A percentile compares a stretch with the other conserved stretches of the same genome.
These are phyloP conservation scores for Diversispora epigaea DNA, from an alignment of 192 early-diverging fungal species.

Conservation along the genomic window DNA sequence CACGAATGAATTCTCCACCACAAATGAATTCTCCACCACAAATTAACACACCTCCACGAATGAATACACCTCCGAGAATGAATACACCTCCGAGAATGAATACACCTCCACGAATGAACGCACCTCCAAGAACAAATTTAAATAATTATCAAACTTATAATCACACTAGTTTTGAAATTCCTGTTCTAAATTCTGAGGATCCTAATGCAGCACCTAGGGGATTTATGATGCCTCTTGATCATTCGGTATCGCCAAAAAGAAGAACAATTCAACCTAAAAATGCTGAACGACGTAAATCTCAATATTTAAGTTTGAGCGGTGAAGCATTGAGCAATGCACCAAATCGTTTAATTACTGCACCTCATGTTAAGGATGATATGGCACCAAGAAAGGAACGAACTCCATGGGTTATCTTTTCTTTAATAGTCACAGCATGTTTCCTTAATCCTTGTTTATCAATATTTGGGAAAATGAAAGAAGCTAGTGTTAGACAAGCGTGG, in stretches of 20 bases:
- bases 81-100: too few species aligned
- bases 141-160: too few species aligned
- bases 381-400: constrained; percentile 15
- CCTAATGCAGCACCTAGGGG: constrained; percentile 3
- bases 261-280: constrained; percentile 24
- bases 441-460: constrained; percentile 21
- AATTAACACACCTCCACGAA: too few species aligned
- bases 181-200: neutral
- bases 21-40: too few species aligned
- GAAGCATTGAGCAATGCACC: neutral
- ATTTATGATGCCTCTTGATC: constrained; percentile 21
- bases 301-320: neutral
- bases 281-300: neutral
- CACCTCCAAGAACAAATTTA: neutral
- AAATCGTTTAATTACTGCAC: neutral
- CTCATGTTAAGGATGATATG: constrained; percentile 31
- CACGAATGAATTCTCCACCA: neutral
- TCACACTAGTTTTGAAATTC: neutral
- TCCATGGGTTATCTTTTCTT: constrained; percentile 30
- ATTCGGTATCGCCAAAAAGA: neutral
- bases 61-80: neutral
- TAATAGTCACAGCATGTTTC: constrained; percentile 26
- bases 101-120: neutral
- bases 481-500: constrained; percentile 67
- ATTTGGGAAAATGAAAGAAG: constrained; percentile 29